Evolutionary conservation across 257 asterid genomes (phyloP), one percentile per base, ranked within the genome.

Genomic region (Gardenia jasminoides): DNA sequence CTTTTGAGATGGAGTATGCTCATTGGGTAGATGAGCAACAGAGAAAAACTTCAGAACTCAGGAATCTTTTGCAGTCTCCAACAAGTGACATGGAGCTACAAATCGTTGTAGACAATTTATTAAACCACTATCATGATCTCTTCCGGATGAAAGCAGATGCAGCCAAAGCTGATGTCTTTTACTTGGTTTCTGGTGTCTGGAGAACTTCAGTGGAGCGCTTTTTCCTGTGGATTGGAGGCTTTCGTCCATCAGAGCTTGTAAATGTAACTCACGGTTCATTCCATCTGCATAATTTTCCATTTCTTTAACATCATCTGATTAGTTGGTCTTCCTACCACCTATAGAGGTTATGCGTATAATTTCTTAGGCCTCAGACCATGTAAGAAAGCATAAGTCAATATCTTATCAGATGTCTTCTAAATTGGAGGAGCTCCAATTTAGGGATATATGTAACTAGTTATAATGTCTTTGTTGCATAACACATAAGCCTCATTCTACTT

Each of bases 221-320:
- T 71, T 90, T 96, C 86, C 93, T 90, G 3, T 96, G 98, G 99
- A 88, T 96, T 48, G 98, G 99, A 77, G 99, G 99, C n/a, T 93
- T 90, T 81, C 83, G 90, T 3, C 98, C 99, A 26, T 96, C 98
- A 15, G 96, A 92, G 80, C 92, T 96, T 87, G 90, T 96, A 24
- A 93, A 85, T 30, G 98, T 96, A 83, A 77, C 74, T 62, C 54
- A 43, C 72, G 39, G 50, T 62, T 20, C 48, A 30, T 54, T 61
- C 78, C n/a, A 73, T 28, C 43, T 47, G 0, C 58, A n/a, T 31
- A 16, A 72, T 7, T 0, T 30, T 66, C 44, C 12, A n/a, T 70
- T 33, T n/a, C 5, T 24, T 11, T 70, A n/a, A 70, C 75, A 11
- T 43, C 22, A 70, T 22, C 33, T 70, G 2, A n/a, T 16, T 17